phyloP scores from a whole-genome alignment of 495 filamentous ascomycete genomes.

The Parathielavia hyrcaniae region DNA sequence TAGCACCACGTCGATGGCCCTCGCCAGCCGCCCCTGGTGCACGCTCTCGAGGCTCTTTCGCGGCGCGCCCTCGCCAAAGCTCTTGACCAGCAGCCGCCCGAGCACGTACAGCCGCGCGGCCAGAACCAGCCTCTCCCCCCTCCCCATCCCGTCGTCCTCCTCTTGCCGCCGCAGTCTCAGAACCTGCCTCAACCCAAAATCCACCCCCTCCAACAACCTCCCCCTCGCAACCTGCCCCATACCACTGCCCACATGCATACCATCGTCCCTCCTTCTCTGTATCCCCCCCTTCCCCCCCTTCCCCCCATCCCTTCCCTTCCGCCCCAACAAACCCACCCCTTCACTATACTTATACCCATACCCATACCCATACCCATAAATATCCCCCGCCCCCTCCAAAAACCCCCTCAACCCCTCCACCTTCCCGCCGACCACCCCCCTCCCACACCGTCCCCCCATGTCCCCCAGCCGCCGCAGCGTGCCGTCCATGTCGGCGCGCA shows the following conservation, averaged over 20 bases:
- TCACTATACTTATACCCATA: neutral
- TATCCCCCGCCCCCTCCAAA: constrained; percentile 30
- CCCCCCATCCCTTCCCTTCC: too few species aligned
- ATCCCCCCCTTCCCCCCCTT: neutral
- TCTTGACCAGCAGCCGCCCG: constrained; percentile 48
- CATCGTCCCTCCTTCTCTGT: neutral
- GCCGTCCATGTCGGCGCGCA: constrained; percentile 69
- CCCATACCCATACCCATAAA: too few species aligned
- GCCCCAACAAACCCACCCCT: neutral
- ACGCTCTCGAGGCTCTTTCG: constrained; percentile 56
- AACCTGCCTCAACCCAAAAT: constrained; percentile 33
- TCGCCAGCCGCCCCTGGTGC: constrained; percentile 51
- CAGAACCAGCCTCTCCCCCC: constrained; percentile 52
- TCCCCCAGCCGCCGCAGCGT: constrained; percentile 64
- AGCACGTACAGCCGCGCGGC: constrained; percentile 79
- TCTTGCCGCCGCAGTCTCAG: constrained; percentile 30
- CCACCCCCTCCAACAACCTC: constrained; percentile 39
- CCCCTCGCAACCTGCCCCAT: constrained; percentile 32
- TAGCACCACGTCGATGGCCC: constrained; percentile 62
- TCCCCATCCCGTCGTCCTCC: constrained; percentile 30
- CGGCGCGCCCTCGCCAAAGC: constrained; percentile 32
- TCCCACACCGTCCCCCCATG: constrained; percentile 73
- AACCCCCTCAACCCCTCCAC: constrained; percentile 56
- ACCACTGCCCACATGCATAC: neutral
- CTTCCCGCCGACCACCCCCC: constrained; percentile 62